These are phyloP conservation scores for Stachybotrys chartarum DNA, from an alignment of 2,329 filamentous ascomycete species.

Conservation along the genomic window DNA sequence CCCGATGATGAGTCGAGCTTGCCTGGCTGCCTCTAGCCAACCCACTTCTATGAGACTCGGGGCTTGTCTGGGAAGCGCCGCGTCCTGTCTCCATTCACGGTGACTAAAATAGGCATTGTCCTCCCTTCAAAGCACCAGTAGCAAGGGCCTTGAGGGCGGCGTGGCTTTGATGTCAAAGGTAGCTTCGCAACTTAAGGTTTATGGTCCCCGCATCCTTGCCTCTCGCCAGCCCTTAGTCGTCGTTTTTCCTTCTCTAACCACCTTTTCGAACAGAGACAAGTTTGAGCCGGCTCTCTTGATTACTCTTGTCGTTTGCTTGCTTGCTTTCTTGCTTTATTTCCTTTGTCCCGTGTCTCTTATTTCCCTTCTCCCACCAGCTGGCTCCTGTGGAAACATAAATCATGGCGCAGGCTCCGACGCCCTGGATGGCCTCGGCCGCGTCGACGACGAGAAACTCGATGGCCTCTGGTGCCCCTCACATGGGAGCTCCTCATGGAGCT, in stretches of 20 bases:
- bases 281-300: neutral
- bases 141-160: neutral
- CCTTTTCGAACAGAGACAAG: neutral
- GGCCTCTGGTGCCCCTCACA: neutral
- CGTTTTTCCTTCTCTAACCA: neutral
- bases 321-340: neutral
- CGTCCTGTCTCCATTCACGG: neutral
- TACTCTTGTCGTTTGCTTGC: neutral
- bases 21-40: neutral
- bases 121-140: neutral
- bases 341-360: neutral
- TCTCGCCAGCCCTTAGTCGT: neutral
- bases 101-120: neutral
- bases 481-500: neutral
- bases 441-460: conserved; percentile 1
- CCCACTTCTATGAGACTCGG: neutral
- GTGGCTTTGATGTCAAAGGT: neutral
- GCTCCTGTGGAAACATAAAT: neutral
- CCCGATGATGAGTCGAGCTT: neutral
- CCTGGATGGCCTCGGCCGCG: neutral
- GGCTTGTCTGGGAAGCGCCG: conserved; percentile 1
- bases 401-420: neutral
- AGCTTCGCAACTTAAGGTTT: neutral
- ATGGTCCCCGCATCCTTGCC: neutral
- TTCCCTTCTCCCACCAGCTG: neutral